Evolutionary conservation across 495 filamentous ascomycete genomes (phyloP).

Genomic region (Aspergillus sclerotioniger): DNA sequence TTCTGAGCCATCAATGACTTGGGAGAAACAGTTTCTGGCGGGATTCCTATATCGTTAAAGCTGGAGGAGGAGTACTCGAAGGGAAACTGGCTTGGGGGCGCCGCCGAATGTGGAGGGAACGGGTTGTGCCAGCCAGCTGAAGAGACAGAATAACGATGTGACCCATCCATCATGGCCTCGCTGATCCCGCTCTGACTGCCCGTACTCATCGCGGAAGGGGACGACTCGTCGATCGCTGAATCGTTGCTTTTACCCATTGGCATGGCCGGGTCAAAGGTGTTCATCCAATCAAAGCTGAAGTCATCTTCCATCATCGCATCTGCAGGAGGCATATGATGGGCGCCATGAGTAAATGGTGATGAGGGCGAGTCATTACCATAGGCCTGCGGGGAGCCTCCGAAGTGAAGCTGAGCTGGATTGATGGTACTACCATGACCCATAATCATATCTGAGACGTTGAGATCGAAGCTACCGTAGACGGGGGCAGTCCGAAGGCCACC

Average conservation of each 20-base stretch:
- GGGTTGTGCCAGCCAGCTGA: constrained; percentile 64
- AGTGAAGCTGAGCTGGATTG: constrained; percentile 94
- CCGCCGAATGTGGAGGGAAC: constrained; percentile 58
- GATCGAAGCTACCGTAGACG: constrained; percentile 63
- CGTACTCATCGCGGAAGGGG: constrained; percentile 90
- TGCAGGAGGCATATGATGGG: constrained; percentile 54
- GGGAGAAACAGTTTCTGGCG: constrained; percentile 46
- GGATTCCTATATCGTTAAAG: constrained; percentile 43
- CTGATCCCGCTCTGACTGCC: constrained; percentile 89
- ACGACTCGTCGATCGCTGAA: constrained; percentile 84
- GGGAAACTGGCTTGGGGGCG: constrained; percentile 59
- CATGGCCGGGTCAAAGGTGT: constrained; percentile 74
- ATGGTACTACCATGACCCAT: constrained; percentile 79
- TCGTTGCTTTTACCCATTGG: constrained; percentile 68
- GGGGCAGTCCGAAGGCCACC: constrained; percentile 78
- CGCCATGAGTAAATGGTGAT: constrained; percentile 69
- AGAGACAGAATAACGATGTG: constrained; percentile 57
- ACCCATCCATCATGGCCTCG: constrained; percentile 87
- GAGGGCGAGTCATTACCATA: constrained; percentile 63
- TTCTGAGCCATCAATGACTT: constrained; percentile 50
- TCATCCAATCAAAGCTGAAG: constrained; percentile 80
- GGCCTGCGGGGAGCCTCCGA: constrained; percentile 75
- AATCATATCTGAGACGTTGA: constrained; percentile 73
- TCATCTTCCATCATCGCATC: constrained; percentile 68
- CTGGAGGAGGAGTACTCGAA: constrained; percentile 53